Base-by-base conservation (phyloP, 768 basidiomycete genomes). In the Rhodotorula paludigena region DNA sequence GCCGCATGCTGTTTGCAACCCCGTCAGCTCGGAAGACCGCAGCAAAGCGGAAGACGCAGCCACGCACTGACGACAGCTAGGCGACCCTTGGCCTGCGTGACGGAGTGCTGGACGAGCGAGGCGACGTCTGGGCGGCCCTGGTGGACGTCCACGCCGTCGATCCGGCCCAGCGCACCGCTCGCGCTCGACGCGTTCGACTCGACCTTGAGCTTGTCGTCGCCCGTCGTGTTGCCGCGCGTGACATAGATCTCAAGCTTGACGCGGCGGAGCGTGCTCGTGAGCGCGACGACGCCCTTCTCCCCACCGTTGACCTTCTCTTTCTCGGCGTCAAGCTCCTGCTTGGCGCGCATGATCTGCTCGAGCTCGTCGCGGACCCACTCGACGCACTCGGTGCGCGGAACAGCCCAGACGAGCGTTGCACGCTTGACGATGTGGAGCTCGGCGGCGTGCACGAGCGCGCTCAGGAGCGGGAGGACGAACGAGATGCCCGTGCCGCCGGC, bases 401-500 rank as follows among this genome's bases (percentile, higher is more conserved):
- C 56, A 6, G 63, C 61, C 63, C 68, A 30, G 23, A 66, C 33
- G 64, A 67, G 6, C 18, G 8, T 21, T n/a, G 41, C 36, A 3
- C 0, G 0, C 28, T 25, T 21, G 5, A 49, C 58, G 35, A 28
- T 35, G 47, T 49, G 45, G 12, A 42, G 33, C 6, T 44, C 45
- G 23, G 32, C 5, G 25, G n/a, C n/a, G 23, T 8, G 9, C 7
- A 35, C 35, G 58, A 60, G 58, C 18, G 45, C 58, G 25, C 5
- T 9, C 18, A 60, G 45, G 25, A 60, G 15, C 1, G 60, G 60
- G 6, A 52, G 4, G 53, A 66, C 58, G 55, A 71, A 67, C 14
- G 56, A 76, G 74, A 56, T 48, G 76, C 80, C 80, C 30, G 69
- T 77, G 0, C 79, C 80, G 25, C 79, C 78, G 30, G 77, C 78